Conservation (phyloP, 805 yeast species). For the Saccharomyces kudriavzevii region DNA sequence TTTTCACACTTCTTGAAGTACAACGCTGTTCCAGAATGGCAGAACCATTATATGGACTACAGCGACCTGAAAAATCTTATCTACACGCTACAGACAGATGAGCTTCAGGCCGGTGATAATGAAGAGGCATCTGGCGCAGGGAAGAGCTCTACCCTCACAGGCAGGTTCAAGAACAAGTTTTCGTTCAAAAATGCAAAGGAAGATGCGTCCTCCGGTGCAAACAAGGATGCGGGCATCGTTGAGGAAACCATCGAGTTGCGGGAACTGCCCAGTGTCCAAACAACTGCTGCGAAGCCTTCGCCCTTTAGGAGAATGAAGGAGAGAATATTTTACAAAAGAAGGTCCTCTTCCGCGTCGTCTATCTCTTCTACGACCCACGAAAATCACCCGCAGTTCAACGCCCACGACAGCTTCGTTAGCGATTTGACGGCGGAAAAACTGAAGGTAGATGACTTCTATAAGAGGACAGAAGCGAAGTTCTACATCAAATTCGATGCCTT, state of each 20-base stretch:
- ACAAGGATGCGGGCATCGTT: neutral
- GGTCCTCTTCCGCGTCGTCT: neutral
- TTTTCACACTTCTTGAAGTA: conserved; percentile 56
- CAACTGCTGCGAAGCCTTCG: conserved; percentile 4
- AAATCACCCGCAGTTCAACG: conserved; percentile 23
- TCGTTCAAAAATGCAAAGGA: neutral
- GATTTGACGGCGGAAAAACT: conserved; percentile 38
- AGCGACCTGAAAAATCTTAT: conserved; percentile 46
- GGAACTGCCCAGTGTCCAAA: neutral
- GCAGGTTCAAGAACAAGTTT: neutral
- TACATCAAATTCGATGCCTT: conserved; percentile 38
- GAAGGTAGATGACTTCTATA: conserved; percentile 44
- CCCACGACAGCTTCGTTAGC: conserved; percentile 37
- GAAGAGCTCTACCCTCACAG: neutral
- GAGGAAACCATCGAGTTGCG: conserved; percentile 1
- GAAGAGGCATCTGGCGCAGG: conserved; percentile 1
- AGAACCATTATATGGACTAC: conserved; percentile 63
- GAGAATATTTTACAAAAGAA: conserved; percentile 7
- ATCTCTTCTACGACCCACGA: conserved; percentile 13
- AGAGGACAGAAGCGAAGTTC: conserved; percentile 36
- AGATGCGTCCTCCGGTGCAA: conserved; percentile 6
- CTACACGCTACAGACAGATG: conserved; percentile 41
- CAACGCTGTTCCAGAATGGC: conserved; percentile 78
- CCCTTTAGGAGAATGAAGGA: conserved; percentile 7
- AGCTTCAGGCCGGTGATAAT: conserved; percentile 9